These are phyloP conservation scores for Alopecurus myosuroides DNA, from an alignment of 176 grass and related monocot species.

Conservation along the genomic window DNA sequence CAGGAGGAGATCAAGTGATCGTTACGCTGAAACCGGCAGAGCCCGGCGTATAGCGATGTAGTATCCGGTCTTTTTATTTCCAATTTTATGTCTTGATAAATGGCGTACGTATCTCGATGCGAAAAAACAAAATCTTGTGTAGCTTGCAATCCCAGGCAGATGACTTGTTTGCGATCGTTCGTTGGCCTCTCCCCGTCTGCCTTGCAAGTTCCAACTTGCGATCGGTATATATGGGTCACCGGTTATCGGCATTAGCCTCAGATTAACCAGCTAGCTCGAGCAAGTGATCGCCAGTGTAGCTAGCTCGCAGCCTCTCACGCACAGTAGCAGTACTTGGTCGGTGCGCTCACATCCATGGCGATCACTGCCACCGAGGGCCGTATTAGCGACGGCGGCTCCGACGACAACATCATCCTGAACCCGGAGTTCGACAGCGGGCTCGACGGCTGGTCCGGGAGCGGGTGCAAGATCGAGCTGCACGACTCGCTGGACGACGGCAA, in stretches of 20 bases:
- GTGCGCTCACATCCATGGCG: not conserved
- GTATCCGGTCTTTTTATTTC: not conserved
- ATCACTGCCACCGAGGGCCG: not conserved
- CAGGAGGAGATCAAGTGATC: slow-evolving; percentile 24
- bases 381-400: slow-evolving; percentile 22
- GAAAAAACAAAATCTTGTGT: slow-evolving; percentile 7
- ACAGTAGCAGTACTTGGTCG: not conserved
- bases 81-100: not conserved
- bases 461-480: slow-evolving; percentile 76
- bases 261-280: slow-evolving; percentile 4
- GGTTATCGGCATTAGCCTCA: slow-evolving; percentile 1
- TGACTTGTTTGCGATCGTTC: slow-evolving; percentile 20
- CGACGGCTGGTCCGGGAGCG: slow-evolving; percentile 64
- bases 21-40: slow-evolving; percentile 5
- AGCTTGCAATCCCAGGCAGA: slow-evolving; percentile 59
- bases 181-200: slow-evolving; percentile 16
- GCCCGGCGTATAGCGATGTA: not conserved
- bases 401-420: slow-evolving; percentile 85
- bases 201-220: not conserved
- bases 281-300: not conserved
- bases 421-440: slow-evolving; percentile 82
- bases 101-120: not conserved
- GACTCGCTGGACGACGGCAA: slow-evolving; percentile 76
- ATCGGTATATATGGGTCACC: slow-evolving; percentile 41
- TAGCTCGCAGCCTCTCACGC: not conserved